A percentile compares a stretch with the other conserved stretches of the same genome.
These are phyloP conservation scores for Pseudocercospora musae DNA, from an alignment of 2,329 filamentous ascomycete genomes.

Conservation along the genomic window DNA sequence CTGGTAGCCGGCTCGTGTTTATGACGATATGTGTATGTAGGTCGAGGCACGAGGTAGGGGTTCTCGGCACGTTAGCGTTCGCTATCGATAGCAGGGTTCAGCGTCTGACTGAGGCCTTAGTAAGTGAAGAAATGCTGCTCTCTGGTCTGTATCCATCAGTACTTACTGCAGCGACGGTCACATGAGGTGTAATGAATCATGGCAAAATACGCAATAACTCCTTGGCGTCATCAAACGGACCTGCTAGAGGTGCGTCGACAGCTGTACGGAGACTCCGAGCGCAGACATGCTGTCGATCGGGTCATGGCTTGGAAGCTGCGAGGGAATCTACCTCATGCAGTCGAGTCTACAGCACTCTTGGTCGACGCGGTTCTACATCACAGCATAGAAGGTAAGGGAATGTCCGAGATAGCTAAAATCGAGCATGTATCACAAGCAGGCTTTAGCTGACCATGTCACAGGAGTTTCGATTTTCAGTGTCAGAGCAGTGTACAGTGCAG, in stretches of 20 bases:
- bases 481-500: slow-evolving; percentile 68
- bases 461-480: slow-evolving; percentile 56
- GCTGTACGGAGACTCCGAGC: slow-evolving; percentile 52
- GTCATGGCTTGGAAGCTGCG: slow-evolving; percentile 61
- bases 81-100: slow-evolving; percentile 4
- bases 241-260: slow-evolving; percentile 63
- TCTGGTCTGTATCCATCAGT: not conserved
- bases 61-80: not conserved
- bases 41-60: not conserved
- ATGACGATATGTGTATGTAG: slow-evolving; percentile 7
- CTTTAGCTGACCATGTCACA: slow-evolving; percentile 5
- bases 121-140: not conserved
- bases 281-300: slow-evolving; percentile 39
- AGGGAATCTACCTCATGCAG: slow-evolving; percentile 71
- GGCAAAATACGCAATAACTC: slow-evolving; percentile 70
- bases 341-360: slow-evolving; percentile 74
- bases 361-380: slow-evolving; percentile 68
- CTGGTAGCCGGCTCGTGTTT: not conserved
- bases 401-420: no score
- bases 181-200: slow-evolving; percentile 39
- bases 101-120: not conserved
- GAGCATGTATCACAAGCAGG: no score
- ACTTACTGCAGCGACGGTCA: not conserved
- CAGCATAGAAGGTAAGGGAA: slow-evolving; percentile 31
- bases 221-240: slow-evolving; percentile 66